Conservation (phyloP, 805 yeast genomes). For the Saccharomyces kudriavzevii region DNA sequence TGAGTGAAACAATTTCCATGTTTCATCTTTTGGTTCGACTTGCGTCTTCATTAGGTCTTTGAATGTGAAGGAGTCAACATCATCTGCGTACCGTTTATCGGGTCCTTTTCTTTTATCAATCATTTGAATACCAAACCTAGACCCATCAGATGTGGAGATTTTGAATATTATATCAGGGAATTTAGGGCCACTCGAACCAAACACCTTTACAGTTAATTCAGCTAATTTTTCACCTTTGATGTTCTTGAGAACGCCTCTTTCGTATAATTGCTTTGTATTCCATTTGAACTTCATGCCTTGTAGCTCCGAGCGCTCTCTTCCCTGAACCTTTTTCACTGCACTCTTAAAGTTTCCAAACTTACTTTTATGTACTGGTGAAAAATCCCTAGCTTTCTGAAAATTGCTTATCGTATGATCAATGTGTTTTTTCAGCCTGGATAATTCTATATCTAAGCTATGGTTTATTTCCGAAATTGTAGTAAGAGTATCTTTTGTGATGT, state of each 20-base stretch:
- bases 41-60: conserved; percentile 68
- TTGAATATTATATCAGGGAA: conserved; percentile 62
- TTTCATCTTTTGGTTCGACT: conserved; percentile 50
- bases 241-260: conserved; percentile 57
- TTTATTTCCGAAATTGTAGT: conserved; percentile 40
- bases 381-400: conserved; percentile 35
- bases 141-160: conserved; percentile 67
- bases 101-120: conserved; percentile 29
- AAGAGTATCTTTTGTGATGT: conserved; percentile 38
- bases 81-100: conserved; percentile 18
- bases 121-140: conserved; percentile 59
- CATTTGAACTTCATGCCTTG: conserved; percentile 59
- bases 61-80: conserved; percentile 47
- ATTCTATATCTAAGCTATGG: conserved; percentile 34
- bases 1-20: conserved; percentile 54
- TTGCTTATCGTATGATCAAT: conserved; percentile 45
- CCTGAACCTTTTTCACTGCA: conserved; percentile 31
- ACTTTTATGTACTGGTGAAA: conserved; percentile 23
- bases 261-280: conserved; percentile 65
- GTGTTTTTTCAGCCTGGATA: conserved; percentile 37
- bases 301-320: conserved; percentile 21
- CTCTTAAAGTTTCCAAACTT: conserved; percentile 35
- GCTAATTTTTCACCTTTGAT: conserved; percentile 45
- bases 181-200: conserved; percentile 39
- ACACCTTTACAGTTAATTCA: conserved; percentile 31